phyloP scores from a whole-genome alignment of 768 basidiomycete species.

The Hygrophorus pudorinus region DNA sequence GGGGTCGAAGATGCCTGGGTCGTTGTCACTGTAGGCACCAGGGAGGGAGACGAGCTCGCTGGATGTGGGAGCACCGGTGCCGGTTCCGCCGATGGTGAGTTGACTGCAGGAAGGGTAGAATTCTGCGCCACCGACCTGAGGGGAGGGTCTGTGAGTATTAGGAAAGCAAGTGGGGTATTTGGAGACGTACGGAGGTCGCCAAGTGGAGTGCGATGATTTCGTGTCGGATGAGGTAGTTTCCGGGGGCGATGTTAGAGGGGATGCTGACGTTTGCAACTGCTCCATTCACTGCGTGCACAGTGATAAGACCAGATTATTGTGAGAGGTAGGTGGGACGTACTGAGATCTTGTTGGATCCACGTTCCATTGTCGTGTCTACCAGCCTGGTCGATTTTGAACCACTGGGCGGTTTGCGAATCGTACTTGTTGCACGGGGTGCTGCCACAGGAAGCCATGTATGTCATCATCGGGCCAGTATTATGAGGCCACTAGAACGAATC shows the following conservation, averaged over 20 bases:
- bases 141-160: too few species aligned
- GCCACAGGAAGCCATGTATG: constrained; percentile 63
- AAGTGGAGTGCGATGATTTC: constrained; percentile 76
- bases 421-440: constrained; percentile 48
- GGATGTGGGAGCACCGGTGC: constrained; percentile 33
- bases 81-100: constrained; percentile 44
- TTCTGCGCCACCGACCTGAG: constrained; percentile 49
- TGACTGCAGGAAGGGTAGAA: constrained; percentile 71
- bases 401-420: constrained; percentile 46
- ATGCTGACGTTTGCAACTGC: constrained; percentile 29
- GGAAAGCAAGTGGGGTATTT: too few species aligned
- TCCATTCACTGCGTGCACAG: constrained; percentile 27
- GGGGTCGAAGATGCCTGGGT: constrained; percentile 63
- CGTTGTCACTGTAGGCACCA: constrained; percentile 60
- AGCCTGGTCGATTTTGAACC: constrained; percentile 64
- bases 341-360: constrained; percentile 48
- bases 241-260: constrained; percentile 46
- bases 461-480: constrained; percentile 50
- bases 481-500: constrained; percentile 27
- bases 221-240: constrained; percentile 69
- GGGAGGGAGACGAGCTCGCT: constrained; percentile 56
- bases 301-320: neutral
- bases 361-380: constrained; percentile 29
- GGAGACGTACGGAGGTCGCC: constrained; percentile 23
- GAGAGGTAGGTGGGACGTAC: constrained; percentile 24